Conservation (phyloP, 257 asterid genomes). For the Lycium ferocissimum region DNA sequence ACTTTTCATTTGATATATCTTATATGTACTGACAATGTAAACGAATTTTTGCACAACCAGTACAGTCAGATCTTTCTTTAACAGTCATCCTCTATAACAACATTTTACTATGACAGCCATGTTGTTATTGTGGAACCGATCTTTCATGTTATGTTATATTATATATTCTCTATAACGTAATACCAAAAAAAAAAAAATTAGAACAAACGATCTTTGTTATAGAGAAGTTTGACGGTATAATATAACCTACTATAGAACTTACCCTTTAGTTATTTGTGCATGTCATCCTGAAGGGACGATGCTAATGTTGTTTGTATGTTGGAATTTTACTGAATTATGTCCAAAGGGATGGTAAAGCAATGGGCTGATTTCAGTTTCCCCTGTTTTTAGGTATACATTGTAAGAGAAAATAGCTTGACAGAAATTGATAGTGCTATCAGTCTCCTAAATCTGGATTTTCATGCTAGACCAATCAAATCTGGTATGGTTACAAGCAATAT, state of each 20-base stretch:
- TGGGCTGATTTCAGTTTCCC: not conserved
- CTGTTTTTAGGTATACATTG: constrained; percentile 58
- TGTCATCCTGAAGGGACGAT: not conserved
- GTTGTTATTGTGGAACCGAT: too few relatives aligned
- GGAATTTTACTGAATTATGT: not conserved
- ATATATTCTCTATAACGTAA: too few relatives aligned
- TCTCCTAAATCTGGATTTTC: constrained; percentile 47
- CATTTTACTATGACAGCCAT: too few relatives aligned
- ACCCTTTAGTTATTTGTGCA: not conserved
- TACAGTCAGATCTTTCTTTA: too few relatives aligned
- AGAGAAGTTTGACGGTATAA: too few relatives aligned
- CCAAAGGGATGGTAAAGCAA: constrained; percentile 21
- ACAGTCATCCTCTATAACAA: too few relatives aligned
- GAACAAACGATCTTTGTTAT: too few relatives aligned
- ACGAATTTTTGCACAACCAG: not conserved
- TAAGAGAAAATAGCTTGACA: constrained; percentile 47
- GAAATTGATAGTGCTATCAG: constrained; percentile 58
- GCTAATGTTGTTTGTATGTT: not conserved
- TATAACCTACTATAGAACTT: not conserved
- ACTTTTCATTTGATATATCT: not conserved
- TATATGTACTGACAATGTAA: not conserved
- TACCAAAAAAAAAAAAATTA: too few relatives aligned
- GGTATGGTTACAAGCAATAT: constrained; percentile 34
- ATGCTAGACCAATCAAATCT: constrained; percentile 34
- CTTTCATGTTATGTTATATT: too few relatives aligned